A percentile compares a stretch with the other conserved stretches of the same genome.
phyloP scores from a whole-genome alignment of 176 grass and related monocot species.

The Canna indica region DNA sequence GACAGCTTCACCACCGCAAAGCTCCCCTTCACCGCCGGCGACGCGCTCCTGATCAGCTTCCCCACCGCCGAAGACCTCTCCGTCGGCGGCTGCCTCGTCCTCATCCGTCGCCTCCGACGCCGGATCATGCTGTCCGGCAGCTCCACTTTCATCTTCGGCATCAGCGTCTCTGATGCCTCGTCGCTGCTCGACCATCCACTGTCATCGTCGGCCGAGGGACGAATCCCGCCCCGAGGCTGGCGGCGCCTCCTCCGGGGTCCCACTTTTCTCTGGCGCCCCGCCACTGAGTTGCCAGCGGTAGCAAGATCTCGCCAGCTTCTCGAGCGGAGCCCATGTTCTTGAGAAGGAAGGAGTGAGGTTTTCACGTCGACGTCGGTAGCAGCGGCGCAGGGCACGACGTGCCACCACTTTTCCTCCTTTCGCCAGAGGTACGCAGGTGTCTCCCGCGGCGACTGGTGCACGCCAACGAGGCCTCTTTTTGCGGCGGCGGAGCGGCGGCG shows the following conservation, averaged over 20 bases:
- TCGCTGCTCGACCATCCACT: slow-evolving; percentile 76
- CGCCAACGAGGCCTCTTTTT: slow-evolving; percentile 3
- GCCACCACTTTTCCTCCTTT: slow-evolving; percentile 67
- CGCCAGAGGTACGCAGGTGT: slow-evolving; percentile 57
- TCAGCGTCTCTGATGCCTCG: slow-evolving; percentile 3
- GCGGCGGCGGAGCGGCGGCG: background rate
- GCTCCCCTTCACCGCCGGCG: slow-evolving; percentile 28
- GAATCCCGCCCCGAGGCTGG: background rate
- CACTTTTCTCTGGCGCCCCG: slow-evolving; percentile 1
- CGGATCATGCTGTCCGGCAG: slow-evolving; percentile 23
- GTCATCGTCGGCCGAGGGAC: slow-evolving; percentile 14
- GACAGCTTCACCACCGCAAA: slow-evolving; percentile 86
- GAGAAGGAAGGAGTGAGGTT: slow-evolving; percentile 16
- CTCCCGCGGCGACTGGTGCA: slow-evolving; percentile 1
- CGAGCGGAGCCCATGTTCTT: slow-evolving; percentile 17
- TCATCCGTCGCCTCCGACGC: background rate
- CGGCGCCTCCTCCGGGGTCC: slow-evolving; percentile 12
- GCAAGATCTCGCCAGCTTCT: background rate
- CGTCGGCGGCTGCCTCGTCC: background rate
- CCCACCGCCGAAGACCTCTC: background rate
- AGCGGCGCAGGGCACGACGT: slow-evolving; percentile 28
- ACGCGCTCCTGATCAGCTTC: background rate
- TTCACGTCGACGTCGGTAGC: slow-evolving; percentile 8
- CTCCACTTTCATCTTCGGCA: slow-evolving; percentile 22
- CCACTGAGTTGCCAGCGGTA: background rate